Base-by-base conservation (phyloP, 257 asterid genomes). In the Catharanthus roseus region DNA sequence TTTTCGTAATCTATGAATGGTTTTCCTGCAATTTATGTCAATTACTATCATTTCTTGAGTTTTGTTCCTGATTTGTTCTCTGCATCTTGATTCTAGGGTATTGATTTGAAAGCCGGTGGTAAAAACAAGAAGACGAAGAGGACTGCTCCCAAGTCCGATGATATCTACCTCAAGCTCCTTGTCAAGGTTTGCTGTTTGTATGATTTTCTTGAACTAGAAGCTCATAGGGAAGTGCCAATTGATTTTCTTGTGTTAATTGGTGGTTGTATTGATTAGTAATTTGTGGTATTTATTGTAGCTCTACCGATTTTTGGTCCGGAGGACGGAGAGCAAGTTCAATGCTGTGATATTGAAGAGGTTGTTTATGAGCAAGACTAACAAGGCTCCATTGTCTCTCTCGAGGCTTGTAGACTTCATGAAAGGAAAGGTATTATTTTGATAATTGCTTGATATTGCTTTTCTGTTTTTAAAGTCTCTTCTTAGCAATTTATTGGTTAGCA, bases 51-150 rank as follows among this genome's bases (percentile, higher is more conserved):
- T 31, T 36, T 12, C 6, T 9, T 71, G n/a, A 18, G n/a, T 31
- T 15, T 51, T 39, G 23, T 24, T 39, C 65, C 44, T 34, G 47
- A 42, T 71, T 39, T 26, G 7, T 13, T 33, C 2, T 47, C n/a
- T n/a, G n/a, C 42, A 38, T 3, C 8, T 38, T 38, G 42, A 38
- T 38, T 38, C 55, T 61, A 76, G 82, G 85, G 85, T 77, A 81
- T 81, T n/a, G 85, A 81, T 81, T 72, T 81, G 85, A 69, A 70
- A 26, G 85, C 85, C 57, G 85, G 85, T 41, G 85, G 85, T 49
- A 81, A 81, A 63, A 41, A 55, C 62, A 81, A 81, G 85, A 77
- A 81, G 73, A 74, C 85, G 0, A 77, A 81, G 69, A 51, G 85
- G 34, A 81, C 82, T 4, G 78, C 85, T 65, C 85, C 85, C 49